Percentiles rank a stretch among this genome's conserved stretches.
Evolutionary conservation across 345 rosid genomes (phyloP).

Genomic region (Noccaea bulbosa): DNA sequence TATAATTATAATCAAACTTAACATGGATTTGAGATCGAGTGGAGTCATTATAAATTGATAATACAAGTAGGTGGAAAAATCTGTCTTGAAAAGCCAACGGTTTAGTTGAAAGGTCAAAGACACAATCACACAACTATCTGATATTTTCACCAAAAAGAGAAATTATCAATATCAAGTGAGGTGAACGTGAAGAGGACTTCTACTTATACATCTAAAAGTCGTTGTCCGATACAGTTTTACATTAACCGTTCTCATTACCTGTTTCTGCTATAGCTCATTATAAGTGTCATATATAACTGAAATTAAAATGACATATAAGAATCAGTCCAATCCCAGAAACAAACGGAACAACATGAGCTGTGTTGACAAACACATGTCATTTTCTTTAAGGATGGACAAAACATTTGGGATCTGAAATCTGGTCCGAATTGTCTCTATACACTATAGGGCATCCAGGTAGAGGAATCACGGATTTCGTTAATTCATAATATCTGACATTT

Average conservation of each 20-base stretch:
- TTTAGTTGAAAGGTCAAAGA: constrained; percentile 34
- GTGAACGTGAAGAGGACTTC: constrained; percentile 44
- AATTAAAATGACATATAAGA: constrained; percentile 9
- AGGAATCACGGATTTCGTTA: neutral
- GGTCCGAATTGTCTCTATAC: neutral
- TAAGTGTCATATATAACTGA: neutral
- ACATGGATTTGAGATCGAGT: neutral
- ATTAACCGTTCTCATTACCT: constrained; percentile 32
- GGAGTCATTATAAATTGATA: neutral
- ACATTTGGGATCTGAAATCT: neutral
- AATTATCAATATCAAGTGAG: constrained; percentile 32
- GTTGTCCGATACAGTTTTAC: constrained; percentile 39
- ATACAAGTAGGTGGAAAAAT: constrained; percentile 16
- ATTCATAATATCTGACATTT: neutral
- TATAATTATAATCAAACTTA: neutral
- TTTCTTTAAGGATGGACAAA: neutral
- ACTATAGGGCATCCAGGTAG: no score
- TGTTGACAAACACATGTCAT: neutral
- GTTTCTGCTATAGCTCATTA: neutral
- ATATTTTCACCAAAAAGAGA: constrained; percentile 32
- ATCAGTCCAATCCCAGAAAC: constrained; percentile 35
- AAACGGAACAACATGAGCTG: constrained; percentile 32
- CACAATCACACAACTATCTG: neutral
- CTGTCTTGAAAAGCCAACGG: constrained; percentile 18
- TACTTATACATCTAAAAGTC: constrained; percentile 25